Conservation (phyloP, 805 yeast species). For the Blastobotrys terrestris region DNA sequence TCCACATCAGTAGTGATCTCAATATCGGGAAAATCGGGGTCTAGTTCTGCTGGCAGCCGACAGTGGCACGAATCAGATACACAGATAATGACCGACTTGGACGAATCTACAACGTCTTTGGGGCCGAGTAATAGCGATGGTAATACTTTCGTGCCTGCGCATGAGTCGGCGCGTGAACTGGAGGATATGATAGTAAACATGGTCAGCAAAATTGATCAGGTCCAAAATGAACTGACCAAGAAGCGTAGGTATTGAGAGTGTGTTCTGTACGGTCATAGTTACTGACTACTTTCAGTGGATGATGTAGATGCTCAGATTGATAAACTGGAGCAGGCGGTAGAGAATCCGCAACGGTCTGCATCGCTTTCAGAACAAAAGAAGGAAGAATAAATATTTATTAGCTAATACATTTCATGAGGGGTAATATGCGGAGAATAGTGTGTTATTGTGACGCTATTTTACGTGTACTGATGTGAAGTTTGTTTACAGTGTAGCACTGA, state of each 20-base stretch:
- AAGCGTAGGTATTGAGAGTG: conserved; percentile 7
- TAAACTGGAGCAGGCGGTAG: conserved; percentile 2
- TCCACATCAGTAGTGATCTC: too few species aligned
- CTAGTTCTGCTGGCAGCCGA: not conserved
- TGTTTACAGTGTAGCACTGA: too few species aligned
- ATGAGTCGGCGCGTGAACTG: conserved; percentile 12
- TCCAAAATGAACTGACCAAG: conserved; percentile 5
- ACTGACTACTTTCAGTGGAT: conserved; percentile 23
- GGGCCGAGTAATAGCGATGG: not conserved
- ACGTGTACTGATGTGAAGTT: too few species aligned
- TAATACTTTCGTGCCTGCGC: conserved; percentile 3
- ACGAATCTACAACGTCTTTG: not conserved
- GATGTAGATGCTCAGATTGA: conserved; percentile 10
- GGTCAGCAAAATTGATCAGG: conserved; percentile 5
- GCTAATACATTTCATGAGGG: not conserved
- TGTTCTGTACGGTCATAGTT: too few species aligned
- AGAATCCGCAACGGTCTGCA: not conserved
- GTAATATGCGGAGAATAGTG: conserved; percentile 7
- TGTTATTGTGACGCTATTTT: too few species aligned
- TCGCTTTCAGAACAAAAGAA: not conserved
- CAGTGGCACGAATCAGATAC: not conserved
- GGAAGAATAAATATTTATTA: not conserved
- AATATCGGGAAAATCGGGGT: too few species aligned
- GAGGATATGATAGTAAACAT: conserved; percentile 7
- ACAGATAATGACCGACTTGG: not conserved